Evolutionary conservation across 2,329 filamentous ascomycete genomes (phyloP).

Genomic region (Phialophora tarda): DNA sequence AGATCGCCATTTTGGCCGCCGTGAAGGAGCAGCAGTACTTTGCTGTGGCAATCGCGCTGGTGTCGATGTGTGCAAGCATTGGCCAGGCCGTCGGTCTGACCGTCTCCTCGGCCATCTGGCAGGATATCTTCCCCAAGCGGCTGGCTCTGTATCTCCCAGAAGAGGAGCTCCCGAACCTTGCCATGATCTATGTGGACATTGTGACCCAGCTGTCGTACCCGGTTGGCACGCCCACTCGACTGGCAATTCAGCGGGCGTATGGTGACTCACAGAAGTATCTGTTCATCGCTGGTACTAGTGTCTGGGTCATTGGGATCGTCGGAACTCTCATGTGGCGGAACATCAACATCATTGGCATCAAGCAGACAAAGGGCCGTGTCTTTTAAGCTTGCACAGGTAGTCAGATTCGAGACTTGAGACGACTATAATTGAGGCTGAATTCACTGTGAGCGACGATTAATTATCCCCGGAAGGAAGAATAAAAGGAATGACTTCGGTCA

Average conservation of each 20-base stretch:
- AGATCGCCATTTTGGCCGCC: constrained; percentile 60
- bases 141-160: constrained; percentile 36
- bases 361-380: constrained; percentile 52
- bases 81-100: constrained; percentile 60
- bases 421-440: no score
- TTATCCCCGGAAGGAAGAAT: no score
- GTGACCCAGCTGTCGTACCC: constrained; percentile 44
- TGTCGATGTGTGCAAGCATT: constrained; percentile 56
- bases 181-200: constrained; percentile 36
- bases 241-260: constrained; percentile 54
- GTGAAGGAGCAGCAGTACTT: not conserved
- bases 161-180: constrained; percentile 29
- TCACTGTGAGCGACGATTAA: no score
- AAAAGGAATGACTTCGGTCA: no score
- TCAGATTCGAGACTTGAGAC: no score
- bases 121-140: constrained; percentile 53
- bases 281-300: constrained; percentile 55
- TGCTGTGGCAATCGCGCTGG: not conserved
- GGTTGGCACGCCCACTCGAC: constrained; percentile 47
- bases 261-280: constrained; percentile 52
- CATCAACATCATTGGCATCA: constrained; percentile 54
- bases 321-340: constrained; percentile 56
- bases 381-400: constrained; percentile 46
- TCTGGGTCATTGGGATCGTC: constrained; percentile 51
- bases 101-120: constrained; percentile 65